phyloP scores from a whole-genome alignment of 1,284 basidiomycete genomes.

The Fomitopsis betulina region DNA sequence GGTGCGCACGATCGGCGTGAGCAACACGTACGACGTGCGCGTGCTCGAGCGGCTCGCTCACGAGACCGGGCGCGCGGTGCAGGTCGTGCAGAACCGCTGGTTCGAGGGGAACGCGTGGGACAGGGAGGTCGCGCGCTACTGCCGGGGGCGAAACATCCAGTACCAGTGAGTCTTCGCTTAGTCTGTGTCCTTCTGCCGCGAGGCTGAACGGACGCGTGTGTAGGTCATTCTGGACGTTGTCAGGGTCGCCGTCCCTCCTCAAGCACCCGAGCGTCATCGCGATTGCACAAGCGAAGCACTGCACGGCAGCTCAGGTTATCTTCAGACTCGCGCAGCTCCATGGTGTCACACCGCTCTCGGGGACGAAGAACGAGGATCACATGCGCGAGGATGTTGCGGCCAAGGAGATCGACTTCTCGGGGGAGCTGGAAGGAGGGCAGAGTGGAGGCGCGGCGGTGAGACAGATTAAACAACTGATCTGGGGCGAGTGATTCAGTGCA shows the following conservation, averaged over 20 bases:
- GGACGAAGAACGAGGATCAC: conserved; percentile 59
- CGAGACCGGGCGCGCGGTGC: conserved; percentile 45
- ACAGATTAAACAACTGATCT: neutral
- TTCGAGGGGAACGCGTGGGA: conserved; percentile 79
- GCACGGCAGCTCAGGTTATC: conserved; percentile 61
- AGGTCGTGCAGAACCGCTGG: conserved; percentile 82
- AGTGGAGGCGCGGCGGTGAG: neutral
- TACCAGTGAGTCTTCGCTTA: conserved; percentile 58
- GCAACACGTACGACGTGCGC: conserved; percentile 68
- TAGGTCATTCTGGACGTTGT: conserved; percentile 85
- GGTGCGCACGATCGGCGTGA: conserved; percentile 64
- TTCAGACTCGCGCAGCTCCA: conserved; percentile 63
- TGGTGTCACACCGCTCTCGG: conserved; percentile 62
- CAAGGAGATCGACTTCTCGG: conserved; percentile 32
- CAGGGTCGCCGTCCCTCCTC: conserved; percentile 66
- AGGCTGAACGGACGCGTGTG: neutral
- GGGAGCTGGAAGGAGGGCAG: conserved; percentile 13
- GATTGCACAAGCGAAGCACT: conserved; percentile 41
- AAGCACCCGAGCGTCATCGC: conserved; percentile 39
- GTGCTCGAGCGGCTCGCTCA: conserved; percentile 49
- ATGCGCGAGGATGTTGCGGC: conserved; percentile 45
- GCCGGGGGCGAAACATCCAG: conserved; percentile 51
- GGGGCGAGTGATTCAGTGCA: neutral
- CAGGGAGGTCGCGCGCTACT: conserved; percentile 51
- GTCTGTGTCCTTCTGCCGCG: conserved; percentile 4